These are phyloP conservation scores for Populus hybrid DNA, from an alignment of 441 rosid genomes.

Conservation along the genomic window DNA sequence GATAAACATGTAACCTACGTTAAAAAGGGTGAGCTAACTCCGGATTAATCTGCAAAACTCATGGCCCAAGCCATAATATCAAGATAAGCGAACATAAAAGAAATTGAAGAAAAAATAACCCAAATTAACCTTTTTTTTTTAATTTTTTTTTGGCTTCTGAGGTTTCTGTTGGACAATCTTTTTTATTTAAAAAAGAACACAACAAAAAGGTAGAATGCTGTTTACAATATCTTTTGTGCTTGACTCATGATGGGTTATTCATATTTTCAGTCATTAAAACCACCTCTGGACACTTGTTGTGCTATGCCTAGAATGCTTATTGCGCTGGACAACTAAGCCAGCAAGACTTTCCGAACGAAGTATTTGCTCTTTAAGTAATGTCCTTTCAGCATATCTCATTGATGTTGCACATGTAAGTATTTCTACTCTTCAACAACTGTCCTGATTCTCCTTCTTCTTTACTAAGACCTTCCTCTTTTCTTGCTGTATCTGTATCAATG, in stretches of 20 bases:
- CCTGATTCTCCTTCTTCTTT: not conserved
- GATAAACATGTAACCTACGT: too few relatives aligned
- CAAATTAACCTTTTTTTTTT: too few relatives aligned
- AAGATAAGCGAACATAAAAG: too few relatives aligned
- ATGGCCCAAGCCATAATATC: too few relatives aligned
- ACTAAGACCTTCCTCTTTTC: not conserved
- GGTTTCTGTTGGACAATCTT: not conserved
- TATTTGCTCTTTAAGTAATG: conserved; percentile 42
- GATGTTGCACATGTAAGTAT: conserved; percentile 56
- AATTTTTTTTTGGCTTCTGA: not conserved
- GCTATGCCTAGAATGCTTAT: conserved; percentile 71
- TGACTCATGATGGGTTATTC: not conserved
- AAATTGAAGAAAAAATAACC: too few relatives aligned
- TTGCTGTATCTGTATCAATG: not conserved
- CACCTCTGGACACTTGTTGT: conserved; percentile 58
- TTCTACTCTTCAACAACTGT: conserved; percentile 7
- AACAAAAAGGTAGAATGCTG: not conserved
- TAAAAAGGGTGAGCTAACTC: accelerated
- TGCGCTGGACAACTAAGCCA: conserved; percentile 53
- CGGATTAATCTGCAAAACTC: too few relatives aligned
- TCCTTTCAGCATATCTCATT: conserved; percentile 56
- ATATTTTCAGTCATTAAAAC: conserved; percentile 46
- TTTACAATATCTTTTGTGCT: not conserved
- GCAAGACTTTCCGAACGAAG: conserved; percentile 65
- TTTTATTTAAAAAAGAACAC: not conserved